Conservation (phyloP, 305 asterid genomes). For the Andrographis paniculata region DNA sequence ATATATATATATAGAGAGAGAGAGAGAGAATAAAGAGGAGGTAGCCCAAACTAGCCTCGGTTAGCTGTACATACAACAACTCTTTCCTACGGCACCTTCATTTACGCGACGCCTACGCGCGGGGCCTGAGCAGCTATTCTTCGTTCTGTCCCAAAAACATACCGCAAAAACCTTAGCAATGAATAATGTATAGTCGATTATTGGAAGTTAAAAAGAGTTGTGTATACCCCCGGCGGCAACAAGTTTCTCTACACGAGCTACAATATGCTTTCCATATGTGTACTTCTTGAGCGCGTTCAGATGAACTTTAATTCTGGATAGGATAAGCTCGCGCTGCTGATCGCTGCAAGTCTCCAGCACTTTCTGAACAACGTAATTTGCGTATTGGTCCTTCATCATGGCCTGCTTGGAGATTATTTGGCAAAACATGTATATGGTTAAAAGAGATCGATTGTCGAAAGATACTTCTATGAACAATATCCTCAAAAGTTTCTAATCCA, state of each 20-base stretch:
- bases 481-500: too few relatives aligned
- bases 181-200: too few relatives aligned
- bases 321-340: conserved; percentile 52
- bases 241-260: conserved; percentile 64
- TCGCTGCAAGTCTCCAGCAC: conserved; percentile 63
- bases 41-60: conserved; percentile 58
- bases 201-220: neutral
- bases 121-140: conserved; percentile 69
- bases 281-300: conserved; percentile 59
- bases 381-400: conserved; percentile 64
- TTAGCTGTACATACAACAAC: conserved; percentile 97
- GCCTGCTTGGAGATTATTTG: too few relatives aligned
- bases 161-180: neutral
- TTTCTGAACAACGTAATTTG: conserved; percentile 58
- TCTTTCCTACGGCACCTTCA: conserved; percentile 32
- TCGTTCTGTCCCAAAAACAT: conserved; percentile 44
- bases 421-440: too few relatives aligned
- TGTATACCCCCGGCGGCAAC: conserved; percentile 54
- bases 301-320: conserved; percentile 56
- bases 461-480: too few relatives aligned
- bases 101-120: conserved; percentile 29
- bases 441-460: too few relatives aligned
- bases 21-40: conserved; percentile 30
- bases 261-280: conserved; percentile 59
- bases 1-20: conserved; percentile 2